These are phyloP conservation scores for Colletotrichum neosansevieriae DNA, from an alignment of 2,329 filamentous ascomycete genomes.

Conservation along the genomic window DNA sequence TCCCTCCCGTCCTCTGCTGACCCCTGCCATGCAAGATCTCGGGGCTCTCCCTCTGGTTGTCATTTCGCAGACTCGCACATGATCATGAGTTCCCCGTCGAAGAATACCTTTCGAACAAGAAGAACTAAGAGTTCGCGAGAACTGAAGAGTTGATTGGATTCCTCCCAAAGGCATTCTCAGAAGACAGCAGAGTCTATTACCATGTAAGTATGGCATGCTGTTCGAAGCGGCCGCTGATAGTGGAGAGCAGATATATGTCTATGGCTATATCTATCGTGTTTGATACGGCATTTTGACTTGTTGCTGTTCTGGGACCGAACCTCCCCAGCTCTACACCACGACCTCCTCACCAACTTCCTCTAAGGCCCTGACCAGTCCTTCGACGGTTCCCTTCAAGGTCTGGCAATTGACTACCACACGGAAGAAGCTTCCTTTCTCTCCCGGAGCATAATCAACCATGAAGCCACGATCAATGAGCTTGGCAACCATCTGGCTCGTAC, in stretches of 20 bases:
- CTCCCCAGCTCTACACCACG: conserved; percentile 3
- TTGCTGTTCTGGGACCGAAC: too few species aligned
- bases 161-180: too few species aligned
- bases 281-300: too few species aligned
- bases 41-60: neutral
- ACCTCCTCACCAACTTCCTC: conserved; percentile 56
- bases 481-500: conserved; percentile 62
- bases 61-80: neutral
- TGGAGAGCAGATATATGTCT: neutral
- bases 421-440: conserved; percentile 67
- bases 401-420: conserved; percentile 70
- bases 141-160: too few species aligned
- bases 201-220: too few species aligned
- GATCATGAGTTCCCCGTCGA: too few species aligned
- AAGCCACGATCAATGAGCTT: conserved; percentile 64
- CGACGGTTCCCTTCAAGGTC: conserved; percentile 64
- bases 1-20: neutral
- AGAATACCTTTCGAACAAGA: too few species aligned
- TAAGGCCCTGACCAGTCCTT: conserved; percentile 67
- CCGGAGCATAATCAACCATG: conserved; percentile 73
- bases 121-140: too few species aligned
- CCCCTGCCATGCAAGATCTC: neutral
- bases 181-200: too few species aligned
- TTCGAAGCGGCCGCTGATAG: too few species aligned
- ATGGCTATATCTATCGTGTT: neutral